These are phyloP conservation scores for Linum usitatissimum DNA, from an alignment of 345 rosid species.

Conservation along the genomic window DNA sequence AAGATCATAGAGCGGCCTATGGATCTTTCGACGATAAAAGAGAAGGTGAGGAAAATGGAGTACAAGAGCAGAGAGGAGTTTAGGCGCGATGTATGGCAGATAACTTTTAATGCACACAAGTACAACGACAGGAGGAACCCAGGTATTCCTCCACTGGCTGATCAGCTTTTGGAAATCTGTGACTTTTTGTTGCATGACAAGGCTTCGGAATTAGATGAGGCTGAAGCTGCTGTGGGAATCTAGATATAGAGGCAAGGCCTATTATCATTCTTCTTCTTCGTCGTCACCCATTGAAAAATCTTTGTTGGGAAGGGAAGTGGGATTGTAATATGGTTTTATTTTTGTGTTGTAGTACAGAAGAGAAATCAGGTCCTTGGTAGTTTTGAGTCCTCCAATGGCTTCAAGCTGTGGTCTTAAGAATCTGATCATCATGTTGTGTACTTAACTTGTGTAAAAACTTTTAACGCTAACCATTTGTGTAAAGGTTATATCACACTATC, in stretches of 20 bases:
- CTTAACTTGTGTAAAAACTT: too few relatives aligned
- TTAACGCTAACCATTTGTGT: too few relatives aligned
- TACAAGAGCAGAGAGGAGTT: slow-evolving; percentile 60
- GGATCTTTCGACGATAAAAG: slow-evolving; percentile 81
- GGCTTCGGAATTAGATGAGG: background rate
- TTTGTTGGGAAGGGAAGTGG: too few relatives aligned
- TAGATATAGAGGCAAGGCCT: background rate
- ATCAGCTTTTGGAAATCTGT: slow-evolving; percentile 88
- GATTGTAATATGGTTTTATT: too few relatives aligned
- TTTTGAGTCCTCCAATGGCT: too few relatives aligned
- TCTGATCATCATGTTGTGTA: too few relatives aligned
- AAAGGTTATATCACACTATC: too few relatives aligned
- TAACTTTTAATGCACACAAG: slow-evolving; percentile 57
- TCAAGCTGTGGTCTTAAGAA: too few relatives aligned
- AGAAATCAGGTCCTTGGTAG: too few relatives aligned
- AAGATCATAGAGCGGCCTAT: slow-evolving; percentile 51
- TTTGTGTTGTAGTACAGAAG: too few relatives aligned
- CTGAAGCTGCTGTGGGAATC: background rate
- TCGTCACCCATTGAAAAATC: too few relatives aligned
- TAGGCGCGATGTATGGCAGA: slow-evolving; percentile 89
- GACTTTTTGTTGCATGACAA: slow-evolving; percentile 40
- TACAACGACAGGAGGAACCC: slow-evolving; percentile 81
- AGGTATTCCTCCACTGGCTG: slow-evolving; percentile 87
- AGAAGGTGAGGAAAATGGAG: slow-evolving; percentile 77
- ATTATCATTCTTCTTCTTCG: too few relatives aligned